phyloP scores from a whole-genome alignment of 257 asterid genomes.

The Solanum paucissectum region DNA sequence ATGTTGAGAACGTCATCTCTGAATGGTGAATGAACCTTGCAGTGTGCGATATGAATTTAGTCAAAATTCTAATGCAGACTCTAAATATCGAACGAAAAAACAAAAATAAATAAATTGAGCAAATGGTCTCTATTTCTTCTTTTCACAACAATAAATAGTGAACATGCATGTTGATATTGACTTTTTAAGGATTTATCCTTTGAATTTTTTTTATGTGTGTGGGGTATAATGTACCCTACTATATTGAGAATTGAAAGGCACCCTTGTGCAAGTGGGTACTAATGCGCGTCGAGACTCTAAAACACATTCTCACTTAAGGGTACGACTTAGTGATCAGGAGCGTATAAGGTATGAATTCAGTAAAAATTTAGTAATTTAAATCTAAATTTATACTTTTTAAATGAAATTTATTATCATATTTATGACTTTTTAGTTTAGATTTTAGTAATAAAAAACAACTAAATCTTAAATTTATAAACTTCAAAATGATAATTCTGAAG shows the following conservation, averaged over 20 bases:
- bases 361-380: too few species aligned
- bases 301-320: background rate
- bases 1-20: rapidly evolving
- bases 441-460: rapidly evolving
- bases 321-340: background rate
- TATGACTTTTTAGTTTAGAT: background rate
- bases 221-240: background rate
- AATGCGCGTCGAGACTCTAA: background rate
- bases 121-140: background rate
- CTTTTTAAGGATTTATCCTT: background rate
- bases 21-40: too few species aligned
- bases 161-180: background rate
- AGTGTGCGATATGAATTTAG: rapidly evolving
- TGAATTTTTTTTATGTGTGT: background rate
- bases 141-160: background rate
- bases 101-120: background rate
- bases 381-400: background rate
- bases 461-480: background rate
- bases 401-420: too few species aligned
- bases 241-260: background rate
- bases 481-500: background rate
- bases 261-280: background rate
- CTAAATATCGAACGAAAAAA: rapidly evolving
- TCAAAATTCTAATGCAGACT: rapidly evolving
- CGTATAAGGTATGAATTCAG: too few species aligned